These are phyloP conservation scores for Heritiera littoralis DNA, from an alignment of 345 rosid genomes.

Conservation along the genomic window DNA sequence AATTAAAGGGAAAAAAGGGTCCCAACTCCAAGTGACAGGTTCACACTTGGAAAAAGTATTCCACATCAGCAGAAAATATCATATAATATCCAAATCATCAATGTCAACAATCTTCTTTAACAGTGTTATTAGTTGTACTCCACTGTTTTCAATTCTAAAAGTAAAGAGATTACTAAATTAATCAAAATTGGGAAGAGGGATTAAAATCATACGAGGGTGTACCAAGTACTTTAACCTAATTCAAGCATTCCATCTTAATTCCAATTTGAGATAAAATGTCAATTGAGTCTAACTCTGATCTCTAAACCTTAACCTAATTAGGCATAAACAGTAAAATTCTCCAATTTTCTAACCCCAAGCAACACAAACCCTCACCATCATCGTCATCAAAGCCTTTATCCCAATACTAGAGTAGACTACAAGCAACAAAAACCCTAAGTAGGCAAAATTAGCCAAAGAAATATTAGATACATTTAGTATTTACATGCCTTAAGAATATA, in stretches of 20 bases:
- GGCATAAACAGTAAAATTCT: neutral
- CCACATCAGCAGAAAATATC: no score
- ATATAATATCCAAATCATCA: neutral
- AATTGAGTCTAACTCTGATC: neutral
- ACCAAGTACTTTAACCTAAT: neutral
- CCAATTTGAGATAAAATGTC: neutral
- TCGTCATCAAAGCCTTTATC: no score
- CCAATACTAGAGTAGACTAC: no score
- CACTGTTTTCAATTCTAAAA: neutral
- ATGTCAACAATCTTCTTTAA: neutral
- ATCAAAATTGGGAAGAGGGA: neutral
- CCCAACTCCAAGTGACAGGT: neutral
- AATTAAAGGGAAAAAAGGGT: neutral
- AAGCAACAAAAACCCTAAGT: no score
- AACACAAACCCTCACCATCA: neutral
- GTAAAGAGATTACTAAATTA: no score
- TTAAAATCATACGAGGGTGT: neutral
- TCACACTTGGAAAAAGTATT: neutral
- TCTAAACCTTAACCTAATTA: neutral
- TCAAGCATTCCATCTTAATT: neutral
- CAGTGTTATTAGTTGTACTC: neutral
- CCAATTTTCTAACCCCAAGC: neutral
- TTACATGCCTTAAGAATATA: slow-evolving; percentile 1
- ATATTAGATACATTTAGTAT: neutral
- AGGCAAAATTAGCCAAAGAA: neutral